Base-by-base conservation (phyloP, 495 filamentous ascomycete species). In the Trichocladium uniseriatum region DNA sequence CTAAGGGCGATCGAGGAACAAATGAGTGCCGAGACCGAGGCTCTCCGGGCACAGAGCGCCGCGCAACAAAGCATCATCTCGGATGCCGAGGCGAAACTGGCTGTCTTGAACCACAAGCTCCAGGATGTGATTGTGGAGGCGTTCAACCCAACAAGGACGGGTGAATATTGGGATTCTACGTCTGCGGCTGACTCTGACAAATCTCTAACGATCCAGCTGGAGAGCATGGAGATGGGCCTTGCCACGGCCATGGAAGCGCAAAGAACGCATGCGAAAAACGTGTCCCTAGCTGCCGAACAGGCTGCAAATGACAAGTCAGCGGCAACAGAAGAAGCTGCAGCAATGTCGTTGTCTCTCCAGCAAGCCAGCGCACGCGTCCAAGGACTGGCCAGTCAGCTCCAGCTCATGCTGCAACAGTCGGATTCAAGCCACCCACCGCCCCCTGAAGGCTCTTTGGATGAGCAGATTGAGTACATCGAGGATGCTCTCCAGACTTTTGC, bases 41-140 rank as follows among this genome's bases (percentile, higher is more conserved):
- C 58, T 19, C 58, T 64, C 35, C 50, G 52, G 38, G 54, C 36
- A 14, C 62, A 66, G 43, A 61, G 46, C 37, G 50, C 56, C 19
- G 59, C 62, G 22, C 66, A 64, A 22, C 59, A 61, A 51, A 60
- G 56, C 38, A 51, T 64, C 10, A 72, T 80, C 50, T 68, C 83
- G 15, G 78, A 79, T 13, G 82, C 81, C 14, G 84, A 88, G 55
- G 71, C 69, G 46, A 81, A 78, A 53, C 60, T 96, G 41, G 85
- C 86, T 61, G 73, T 73, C n/a, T 63, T 94, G 35, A 94, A 87
- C 57, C 70, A 69, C 42, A 80, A 76, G 43, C 63, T 95, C 18
- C 72, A 81, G 51, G 77, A 86, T 18, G 71, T 86, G 41, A 76
- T 92, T 53, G 59, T 82, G 18, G n/a, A n/a, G n/a, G 74, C 78